These are phyloP conservation scores for Dictyostelium firmibasis DNA, from an alignment of 78 protist species.

Conservation along the genomic window DNA sequence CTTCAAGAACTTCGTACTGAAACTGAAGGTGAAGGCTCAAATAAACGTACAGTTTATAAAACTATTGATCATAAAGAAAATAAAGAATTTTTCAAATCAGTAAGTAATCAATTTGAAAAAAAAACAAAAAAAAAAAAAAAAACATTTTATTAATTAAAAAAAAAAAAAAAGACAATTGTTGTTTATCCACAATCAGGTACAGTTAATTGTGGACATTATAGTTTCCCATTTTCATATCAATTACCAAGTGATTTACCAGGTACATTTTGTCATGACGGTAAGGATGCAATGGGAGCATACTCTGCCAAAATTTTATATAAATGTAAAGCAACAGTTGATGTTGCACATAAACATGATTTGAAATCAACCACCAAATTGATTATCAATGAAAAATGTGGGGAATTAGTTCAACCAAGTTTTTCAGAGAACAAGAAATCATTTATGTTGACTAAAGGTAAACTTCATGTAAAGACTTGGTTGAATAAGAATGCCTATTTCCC, in stretches of 20 bases:
- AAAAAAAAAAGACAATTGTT: background rate
- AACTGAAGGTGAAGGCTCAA: constrained; percentile 48
- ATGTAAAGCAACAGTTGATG: constrained; percentile 67
- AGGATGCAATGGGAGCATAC: constrained; percentile 26
- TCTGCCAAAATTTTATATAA: constrained; percentile 66
- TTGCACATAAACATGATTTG: constrained; percentile 50
- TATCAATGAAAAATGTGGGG: constrained; percentile 60
- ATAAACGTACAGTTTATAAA: constrained; percentile 42
- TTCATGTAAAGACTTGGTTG: constrained; percentile 48
- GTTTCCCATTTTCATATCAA: constrained; percentile 75
- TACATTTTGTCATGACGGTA: constrained; percentile 73
- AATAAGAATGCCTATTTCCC: constrained; percentile 78
- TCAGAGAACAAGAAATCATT: constrained; percentile 58
- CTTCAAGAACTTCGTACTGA: constrained; percentile 65
- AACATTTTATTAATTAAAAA: background rate
- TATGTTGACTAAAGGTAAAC: constrained; percentile 59
- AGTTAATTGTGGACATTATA: constrained; percentile 58
- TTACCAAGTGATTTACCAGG: constrained; percentile 79
- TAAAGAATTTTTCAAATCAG: constrained; percentile 59
- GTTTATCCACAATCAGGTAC: constrained; percentile 47
- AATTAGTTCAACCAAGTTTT: constrained; percentile 45
- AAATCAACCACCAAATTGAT: constrained; percentile 25
- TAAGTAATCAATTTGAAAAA: background rate
- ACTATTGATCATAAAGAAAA: constrained; percentile 66
- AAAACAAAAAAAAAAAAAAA: background rate